Percentiles rank a stretch among this genome's conserved stretches.
Evolutionary conservation across 2,329 filamentous ascomycete genomes (phyloP).

Genomic region (Scedosporium apiospermum): DNA sequence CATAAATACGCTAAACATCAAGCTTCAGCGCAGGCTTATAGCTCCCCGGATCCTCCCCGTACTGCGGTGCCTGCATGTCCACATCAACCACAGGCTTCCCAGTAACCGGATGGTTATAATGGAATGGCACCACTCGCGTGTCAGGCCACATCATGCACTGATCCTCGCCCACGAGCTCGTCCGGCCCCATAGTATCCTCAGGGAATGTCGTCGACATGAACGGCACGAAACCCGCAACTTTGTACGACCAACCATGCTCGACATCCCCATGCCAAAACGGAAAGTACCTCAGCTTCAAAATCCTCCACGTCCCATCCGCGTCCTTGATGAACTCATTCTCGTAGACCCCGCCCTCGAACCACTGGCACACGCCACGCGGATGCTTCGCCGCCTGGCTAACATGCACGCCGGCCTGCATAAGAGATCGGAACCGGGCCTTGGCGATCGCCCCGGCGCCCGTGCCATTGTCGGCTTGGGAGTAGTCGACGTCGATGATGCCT

Average conservation of each 20-base stretch:
- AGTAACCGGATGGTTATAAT: constrained; percentile 41
- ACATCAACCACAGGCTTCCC: constrained; percentile 32
- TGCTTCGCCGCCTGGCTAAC: constrained; percentile 38
- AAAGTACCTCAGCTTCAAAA: constrained; percentile 44
- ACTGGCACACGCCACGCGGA: constrained; percentile 42
- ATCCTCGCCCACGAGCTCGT: constrained; percentile 35
- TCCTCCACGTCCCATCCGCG: constrained; percentile 30
- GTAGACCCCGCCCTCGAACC: constrained; percentile 50
- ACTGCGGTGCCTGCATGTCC: constrained; percentile 37
- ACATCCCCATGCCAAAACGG: constrained; percentile 48
- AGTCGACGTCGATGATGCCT: constrained; percentile 42
- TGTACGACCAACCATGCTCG: constrained; percentile 43
- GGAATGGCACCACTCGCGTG: constrained; percentile 43
- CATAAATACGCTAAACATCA: constrained; percentile 6
- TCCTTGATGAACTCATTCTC: constrained; percentile 52
- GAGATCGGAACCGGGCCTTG: constrained; percentile 40
- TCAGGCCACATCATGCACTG: constrained; percentile 48
- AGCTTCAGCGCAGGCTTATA: constrained; percentile 32
- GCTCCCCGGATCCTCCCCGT: constrained; percentile 27
- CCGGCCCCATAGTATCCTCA: constrained; percentile 39
- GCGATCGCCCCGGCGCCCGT: constrained; percentile 19
- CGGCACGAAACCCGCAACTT: constrained; percentile 42
- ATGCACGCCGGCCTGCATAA: constrained; percentile 47
- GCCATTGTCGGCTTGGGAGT: constrained; percentile 24
- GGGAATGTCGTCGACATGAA: constrained; percentile 38